These are phyloP conservation scores for Chimonanthus praecox DNA, from an alignment of 164 flowering plant genomes.

Conservation along the genomic window DNA sequence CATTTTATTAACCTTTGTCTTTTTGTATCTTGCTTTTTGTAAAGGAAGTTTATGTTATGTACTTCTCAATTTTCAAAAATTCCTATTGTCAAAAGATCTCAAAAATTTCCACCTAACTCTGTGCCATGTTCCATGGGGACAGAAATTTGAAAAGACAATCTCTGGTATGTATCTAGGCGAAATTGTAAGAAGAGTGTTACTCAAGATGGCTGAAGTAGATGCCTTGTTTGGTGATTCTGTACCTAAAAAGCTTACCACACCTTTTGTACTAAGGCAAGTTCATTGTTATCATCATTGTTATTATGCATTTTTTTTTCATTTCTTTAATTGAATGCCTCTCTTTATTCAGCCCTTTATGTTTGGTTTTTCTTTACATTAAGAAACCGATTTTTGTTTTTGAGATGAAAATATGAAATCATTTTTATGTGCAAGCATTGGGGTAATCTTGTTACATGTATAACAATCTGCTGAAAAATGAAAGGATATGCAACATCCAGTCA, in stretches of 20 bases:
- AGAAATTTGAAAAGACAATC: constrained; percentile 90
- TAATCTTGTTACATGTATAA: no score
- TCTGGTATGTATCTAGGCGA: constrained; percentile 97
- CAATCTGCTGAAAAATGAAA: no score
- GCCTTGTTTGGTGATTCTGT: constrained; percentile 49
- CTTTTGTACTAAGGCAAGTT: constrained; percentile 61
- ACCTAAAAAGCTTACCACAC: constrained; percentile 50
- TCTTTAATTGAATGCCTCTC: neutral
- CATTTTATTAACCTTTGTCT: neutral
- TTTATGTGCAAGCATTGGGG: no score
- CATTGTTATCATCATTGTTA: neutral
- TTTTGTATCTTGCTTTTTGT: neutral
- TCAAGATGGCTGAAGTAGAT: constrained; percentile 56
- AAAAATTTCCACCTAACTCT: neutral
- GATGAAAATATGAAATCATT: no score
- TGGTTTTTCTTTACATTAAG: no score
- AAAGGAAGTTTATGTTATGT: no score
- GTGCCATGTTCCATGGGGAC: constrained; percentile 1
- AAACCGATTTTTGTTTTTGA: no score
- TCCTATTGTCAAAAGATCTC: neutral
- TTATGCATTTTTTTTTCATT: neutral
- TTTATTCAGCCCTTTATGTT: no score
- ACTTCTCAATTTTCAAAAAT: neutral
- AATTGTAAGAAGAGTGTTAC: constrained; percentile 62
- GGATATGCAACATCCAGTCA: neutral